Conservation (phyloP, 2,329 filamentous ascomycete genomes). For the Tolypocladium inflatum region DNA sequence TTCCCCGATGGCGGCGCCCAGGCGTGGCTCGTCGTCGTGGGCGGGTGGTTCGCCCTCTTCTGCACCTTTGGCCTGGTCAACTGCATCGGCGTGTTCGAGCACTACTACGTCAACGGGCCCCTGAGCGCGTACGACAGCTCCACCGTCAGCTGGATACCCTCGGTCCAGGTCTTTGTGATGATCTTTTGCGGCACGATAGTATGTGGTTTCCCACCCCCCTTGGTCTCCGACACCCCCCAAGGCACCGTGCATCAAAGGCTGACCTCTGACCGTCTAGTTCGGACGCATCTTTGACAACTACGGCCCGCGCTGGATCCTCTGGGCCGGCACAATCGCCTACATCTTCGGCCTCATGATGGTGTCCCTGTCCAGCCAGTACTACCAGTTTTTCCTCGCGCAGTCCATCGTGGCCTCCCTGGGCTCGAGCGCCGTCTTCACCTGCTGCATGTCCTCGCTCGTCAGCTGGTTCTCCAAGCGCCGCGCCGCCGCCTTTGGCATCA, state of each 20-base stretch:
- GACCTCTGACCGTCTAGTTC: slow-evolving; percentile 17
- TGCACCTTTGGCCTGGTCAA: slow-evolving; percentile 36
- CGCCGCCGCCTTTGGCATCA: slow-evolving; percentile 43
- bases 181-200: slow-evolving; percentile 39
- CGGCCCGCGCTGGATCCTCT: slow-evolving; percentile 49
- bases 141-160: slow-evolving; percentile 50
- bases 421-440: slow-evolving; percentile 32
- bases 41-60: slow-evolving; percentile 32
- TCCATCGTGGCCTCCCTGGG: slow-evolving; percentile 30
- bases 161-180: slow-evolving; percentile 39
- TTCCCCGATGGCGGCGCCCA: slow-evolving; percentile 50
- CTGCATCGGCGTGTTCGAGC: slow-evolving; percentile 45
- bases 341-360: slow-evolving; percentile 59
- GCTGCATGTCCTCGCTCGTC: slow-evolving; percentile 29
- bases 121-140: slow-evolving; percentile 38
- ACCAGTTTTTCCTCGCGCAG: slow-evolving; percentile 34
- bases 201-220: slow-evolving; percentile 18
- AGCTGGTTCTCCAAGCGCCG: slow-evolving; percentile 45
- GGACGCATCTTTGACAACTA: slow-evolving; percentile 57
- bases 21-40: slow-evolving; percentile 48
- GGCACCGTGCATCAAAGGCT: background rate
- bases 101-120: slow-evolving; percentile 43
- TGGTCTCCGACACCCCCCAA: slow-evolving; percentile 23
- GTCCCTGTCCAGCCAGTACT: slow-evolving; percentile 36
- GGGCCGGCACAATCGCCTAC: slow-evolving; percentile 44